Conservation (phyloP, 1,139 yeast genomes). For the Fermentozyma sake region DNA sequence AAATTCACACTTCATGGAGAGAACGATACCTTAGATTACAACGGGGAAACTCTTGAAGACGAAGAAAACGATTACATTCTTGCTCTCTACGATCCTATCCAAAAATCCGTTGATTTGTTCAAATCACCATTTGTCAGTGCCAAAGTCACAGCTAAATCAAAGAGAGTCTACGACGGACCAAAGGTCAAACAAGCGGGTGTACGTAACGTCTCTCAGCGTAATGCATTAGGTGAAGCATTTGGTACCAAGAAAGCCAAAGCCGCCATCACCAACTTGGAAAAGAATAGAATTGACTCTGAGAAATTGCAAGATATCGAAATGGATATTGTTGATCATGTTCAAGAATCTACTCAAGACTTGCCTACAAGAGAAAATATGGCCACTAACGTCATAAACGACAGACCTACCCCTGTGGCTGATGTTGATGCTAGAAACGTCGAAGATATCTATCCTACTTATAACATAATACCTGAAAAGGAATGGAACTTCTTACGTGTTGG, state of each 20-base stretch:
- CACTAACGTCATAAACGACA: constrained; percentile 51
- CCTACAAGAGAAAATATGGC: constrained; percentile 65
- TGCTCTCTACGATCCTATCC: constrained; percentile 65
- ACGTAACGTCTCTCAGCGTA: constrained; percentile 58
- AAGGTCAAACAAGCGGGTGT: constrained; percentile 53
- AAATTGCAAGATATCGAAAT: constrained; percentile 68
- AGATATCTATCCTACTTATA: constrained; percentile 72
- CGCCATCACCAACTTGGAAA: constrained; percentile 75
- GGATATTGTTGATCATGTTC: constrained; percentile 80
- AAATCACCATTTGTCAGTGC: constrained; percentile 57
- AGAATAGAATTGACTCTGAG: constrained; percentile 82
- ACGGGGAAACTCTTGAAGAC: constrained; percentile 49
- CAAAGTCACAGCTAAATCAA: constrained; percentile 51
- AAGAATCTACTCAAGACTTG: constrained; percentile 61
- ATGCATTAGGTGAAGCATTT: constrained; percentile 87
- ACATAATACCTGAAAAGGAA: constrained; percentile 67
- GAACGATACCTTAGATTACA: constrained; percentile 64
- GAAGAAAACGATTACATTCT: constrained; percentile 46
- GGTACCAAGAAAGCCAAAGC: constrained; percentile 96
- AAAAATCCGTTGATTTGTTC: constrained; percentile 55
- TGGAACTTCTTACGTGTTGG: constrained; percentile 61
- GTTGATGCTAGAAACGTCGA: constrained; percentile 75
- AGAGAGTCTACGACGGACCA: constrained; percentile 55
- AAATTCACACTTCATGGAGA: constrained; percentile 71
- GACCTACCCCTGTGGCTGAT: constrained; percentile 82